Evolutionary conservation across 2,329 filamentous ascomycete species (phyloP), one percentile per base, ranked within the genome.

Genomic region (Xylaria sp.): DNA sequence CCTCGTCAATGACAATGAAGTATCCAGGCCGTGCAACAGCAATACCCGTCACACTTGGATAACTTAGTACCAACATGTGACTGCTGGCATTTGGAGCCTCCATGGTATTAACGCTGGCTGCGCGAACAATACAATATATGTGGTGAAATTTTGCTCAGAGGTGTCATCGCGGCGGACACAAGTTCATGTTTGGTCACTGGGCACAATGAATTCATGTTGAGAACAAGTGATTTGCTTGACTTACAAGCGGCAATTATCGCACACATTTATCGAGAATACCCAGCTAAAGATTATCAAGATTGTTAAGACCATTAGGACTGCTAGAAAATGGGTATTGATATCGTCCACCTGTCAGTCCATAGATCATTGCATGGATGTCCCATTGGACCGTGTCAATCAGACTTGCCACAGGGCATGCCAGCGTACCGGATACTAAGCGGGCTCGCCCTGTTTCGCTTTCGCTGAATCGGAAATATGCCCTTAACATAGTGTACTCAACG

Each of bases 101-200:
- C 64, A 67, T 33, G 53, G 65, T n/a, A 64, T 59, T 21, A 65
- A 63, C 9, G 69, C 67, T n/a, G 67, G 68, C 47, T 70, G 58
- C 19, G 65, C 56, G 51, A 68, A 69, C 25, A 70, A 43, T 19
- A 51, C 62, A 5, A 70, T 27, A 31, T 69, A 62, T 27, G 64
- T 67, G 7, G 61, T 53, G 8, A 70, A 17, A 33, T 69, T 69
- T 11, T 62, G 62, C 13, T 2, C 37, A 29, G 46, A 17, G 43
- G 58, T 46, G 3, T 58, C 21, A 5, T 11, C 13, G 29, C n/a
- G 52, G n/a, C 52, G 52, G n/a, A 23, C 9, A 10, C 57, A 41
- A 46, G 48, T 40, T 43, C 57, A 4, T 54, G 37, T 23, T 41
- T 40, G 17, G 27, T 53, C 8, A 35, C 55, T 54, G 15, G n/a